A percentile compares a stretch with the other conserved stretches of the same genome.
These are phyloP conservation scores for Populus alba DNA, from an alignment of 345 rosid genomes.

Conservation along the genomic window DNA sequence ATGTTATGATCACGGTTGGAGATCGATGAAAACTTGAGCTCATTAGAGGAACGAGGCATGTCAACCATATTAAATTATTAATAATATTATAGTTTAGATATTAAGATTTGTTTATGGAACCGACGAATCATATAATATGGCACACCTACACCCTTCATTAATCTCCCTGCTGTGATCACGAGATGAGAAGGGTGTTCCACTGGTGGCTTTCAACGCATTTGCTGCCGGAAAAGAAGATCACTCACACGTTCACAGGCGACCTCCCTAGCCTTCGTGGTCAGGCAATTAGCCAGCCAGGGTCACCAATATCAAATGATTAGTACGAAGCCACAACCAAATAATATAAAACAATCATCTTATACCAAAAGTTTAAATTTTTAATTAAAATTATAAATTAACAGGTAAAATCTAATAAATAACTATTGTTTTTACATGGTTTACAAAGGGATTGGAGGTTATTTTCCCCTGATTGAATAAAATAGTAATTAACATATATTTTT, in stretches of 20 bases:
- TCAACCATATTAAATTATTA: neutral
- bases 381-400: too few relatives aligned
- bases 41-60: neutral
- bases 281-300: slow-evolving; percentile 13
- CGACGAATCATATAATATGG: neutral
- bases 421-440: too few relatives aligned
- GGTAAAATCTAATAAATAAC: too few relatives aligned
- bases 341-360: neutral
- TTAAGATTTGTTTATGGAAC: neutral
- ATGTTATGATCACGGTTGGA: neutral
- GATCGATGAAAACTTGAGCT: neutral
- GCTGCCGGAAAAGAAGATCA: slow-evolving; percentile 49
- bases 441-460: neutral
- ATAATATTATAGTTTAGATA: neutral
- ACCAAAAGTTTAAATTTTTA: too few relatives aligned
- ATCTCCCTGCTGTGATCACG: neutral
- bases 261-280: slow-evolving; percentile 15
- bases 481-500: too few relatives aligned
- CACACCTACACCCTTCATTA: neutral
- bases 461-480: too few relatives aligned
- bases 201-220: slow-evolving; percentile 16
- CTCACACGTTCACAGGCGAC: slow-evolving; percentile 28
- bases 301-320: too few relatives aligned
- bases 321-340: neutral
- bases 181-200: neutral